A percentile compares a stretch with the other conserved stretches of the same genome.
These are phyloP conservation scores for Cladochytrium tenue DNA, from an alignment of 371 early-diverging fungal species.

Conservation along the genomic window DNA sequence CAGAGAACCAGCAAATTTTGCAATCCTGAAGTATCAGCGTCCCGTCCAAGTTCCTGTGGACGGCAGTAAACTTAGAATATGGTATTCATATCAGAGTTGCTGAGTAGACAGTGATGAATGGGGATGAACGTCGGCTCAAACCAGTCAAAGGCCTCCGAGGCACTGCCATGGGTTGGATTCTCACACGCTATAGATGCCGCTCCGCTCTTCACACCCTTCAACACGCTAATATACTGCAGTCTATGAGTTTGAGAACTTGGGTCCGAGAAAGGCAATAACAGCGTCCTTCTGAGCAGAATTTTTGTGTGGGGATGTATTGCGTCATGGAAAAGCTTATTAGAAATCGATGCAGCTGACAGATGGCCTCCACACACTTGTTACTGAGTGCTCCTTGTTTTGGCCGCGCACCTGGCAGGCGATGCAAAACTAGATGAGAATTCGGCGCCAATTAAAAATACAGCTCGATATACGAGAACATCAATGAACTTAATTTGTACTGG, in stretches of 20 bases:
- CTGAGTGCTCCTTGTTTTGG: no score
- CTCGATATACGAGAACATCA: no score
- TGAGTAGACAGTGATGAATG: constrained; percentile 79
- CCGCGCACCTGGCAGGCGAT: no score
- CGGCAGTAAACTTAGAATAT: constrained; percentile 87
- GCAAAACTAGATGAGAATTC: no score
- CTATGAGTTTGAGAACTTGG: constrained; percentile 88
- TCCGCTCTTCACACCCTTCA: constrained; percentile 76
- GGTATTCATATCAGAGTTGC: constrained; percentile 48
- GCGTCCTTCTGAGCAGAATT: constrained; percentile 59
- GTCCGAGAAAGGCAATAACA: constrained; percentile 84
- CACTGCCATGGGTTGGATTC: constrained; percentile 87
- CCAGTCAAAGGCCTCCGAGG: constrained; percentile 79
- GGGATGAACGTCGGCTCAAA: constrained; percentile 62
- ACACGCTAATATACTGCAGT: constrained; percentile 80
- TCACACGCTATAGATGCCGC: constrained; percentile 93
- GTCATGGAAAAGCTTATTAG: no score
- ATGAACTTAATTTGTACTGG: no score
- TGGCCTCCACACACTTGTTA: no score
- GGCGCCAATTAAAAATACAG: no score
- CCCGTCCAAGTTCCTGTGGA: constrained; percentile 76
- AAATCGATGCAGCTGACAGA: no score
- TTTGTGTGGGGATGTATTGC: no score
- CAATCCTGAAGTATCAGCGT: no score
- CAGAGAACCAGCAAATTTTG: no score